A percentile compares a stretch with the other conserved stretches of the same genome.
Evolutionary conservation across 495 filamentous ascomycete genomes (phyloP).

Genomic region (Xylaria scruposa): DNA sequence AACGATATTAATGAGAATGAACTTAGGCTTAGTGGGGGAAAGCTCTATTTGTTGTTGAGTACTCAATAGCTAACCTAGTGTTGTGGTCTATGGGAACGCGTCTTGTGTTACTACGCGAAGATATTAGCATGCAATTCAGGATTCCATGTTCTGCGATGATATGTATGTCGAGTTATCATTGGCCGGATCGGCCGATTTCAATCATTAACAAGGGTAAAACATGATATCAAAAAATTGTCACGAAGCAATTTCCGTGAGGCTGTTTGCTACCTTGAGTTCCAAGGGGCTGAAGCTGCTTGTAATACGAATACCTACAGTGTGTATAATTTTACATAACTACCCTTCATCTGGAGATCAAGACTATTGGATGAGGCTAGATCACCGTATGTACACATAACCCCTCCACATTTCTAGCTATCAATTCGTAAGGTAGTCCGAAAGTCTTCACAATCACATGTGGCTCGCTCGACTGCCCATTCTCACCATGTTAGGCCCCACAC

Average conservation of each 20-base stretch:
- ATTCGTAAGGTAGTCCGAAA: background rate
- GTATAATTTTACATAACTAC: background rate
- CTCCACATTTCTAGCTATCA: background rate
- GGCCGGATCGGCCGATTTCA: no score
- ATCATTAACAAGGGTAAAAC: no score
- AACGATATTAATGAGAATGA: background rate
- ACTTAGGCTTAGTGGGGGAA: background rate
- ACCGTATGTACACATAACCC: background rate
- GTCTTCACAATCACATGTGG: background rate
- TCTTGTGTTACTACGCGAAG: background rate
- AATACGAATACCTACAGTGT: background rate
- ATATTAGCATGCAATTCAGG: no score
- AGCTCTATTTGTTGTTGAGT: background rate
- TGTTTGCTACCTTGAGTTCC: background rate
- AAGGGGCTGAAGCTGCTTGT: background rate
- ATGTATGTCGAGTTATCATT: no score
- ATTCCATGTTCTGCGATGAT: no score
- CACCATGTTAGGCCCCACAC: no score
- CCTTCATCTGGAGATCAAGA: background rate
- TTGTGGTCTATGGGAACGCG: background rate
- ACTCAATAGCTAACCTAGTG: background rate
- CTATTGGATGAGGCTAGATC: background rate
- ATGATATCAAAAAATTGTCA: no score
- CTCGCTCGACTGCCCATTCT: background rate
- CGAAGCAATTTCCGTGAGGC: background rate